These are phyloP conservation scores for Penicillium lagena DNA, from an alignment of 495 filamentous ascomycete species.

Conservation along the genomic window DNA sequence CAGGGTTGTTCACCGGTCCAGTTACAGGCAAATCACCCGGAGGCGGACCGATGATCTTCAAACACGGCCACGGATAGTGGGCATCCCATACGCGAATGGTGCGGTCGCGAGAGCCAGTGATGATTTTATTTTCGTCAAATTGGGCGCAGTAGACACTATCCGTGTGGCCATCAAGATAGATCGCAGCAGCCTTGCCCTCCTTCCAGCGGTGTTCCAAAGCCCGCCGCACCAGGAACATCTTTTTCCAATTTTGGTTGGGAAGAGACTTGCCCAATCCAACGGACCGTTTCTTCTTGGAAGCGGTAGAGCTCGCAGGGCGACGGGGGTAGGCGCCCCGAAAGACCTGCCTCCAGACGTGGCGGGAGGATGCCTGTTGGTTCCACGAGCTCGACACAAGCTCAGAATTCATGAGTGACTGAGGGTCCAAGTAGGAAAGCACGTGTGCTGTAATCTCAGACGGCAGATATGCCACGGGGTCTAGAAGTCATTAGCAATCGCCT, in stretches of 20 bases:
- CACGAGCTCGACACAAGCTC: slow-evolving; percentile 60
- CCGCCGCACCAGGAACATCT: slow-evolving; percentile 69
- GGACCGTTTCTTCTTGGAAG: slow-evolving; percentile 35
- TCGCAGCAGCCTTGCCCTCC: slow-evolving; percentile 65
- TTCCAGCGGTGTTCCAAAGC: slow-evolving; percentile 76
- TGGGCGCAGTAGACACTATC: slow-evolving; percentile 97
- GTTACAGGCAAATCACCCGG: slow-evolving; percentile 16
- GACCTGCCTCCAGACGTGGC: slow-evolving; percentile 70
- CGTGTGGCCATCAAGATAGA: slow-evolving; percentile 85
- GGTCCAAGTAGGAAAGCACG: slow-evolving; percentile 67
- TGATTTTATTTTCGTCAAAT: slow-evolving; percentile 97
- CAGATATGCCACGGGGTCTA: slow-evolving; percentile 62
- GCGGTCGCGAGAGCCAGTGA: slow-evolving; percentile 91
- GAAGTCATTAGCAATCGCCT: background rate
- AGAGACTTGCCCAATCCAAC: slow-evolving; percentile 44
- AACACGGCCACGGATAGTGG: slow-evolving; percentile 68
- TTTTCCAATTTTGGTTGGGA: slow-evolving; percentile 71
- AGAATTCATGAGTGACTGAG: slow-evolving; percentile 52
- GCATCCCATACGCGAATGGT: slow-evolving; percentile 96
- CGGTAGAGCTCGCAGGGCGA: slow-evolving; percentile 32
- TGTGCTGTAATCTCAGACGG: slow-evolving; percentile 69
- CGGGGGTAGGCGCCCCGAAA: slow-evolving; percentile 62
- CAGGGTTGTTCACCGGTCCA: slow-evolving; percentile 30
- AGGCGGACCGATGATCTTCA: slow-evolving; percentile 64
- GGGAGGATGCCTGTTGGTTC: slow-evolving; percentile 53